Conservation (phyloP, 306 rosid species). For the Vigna hirtella region DNA sequence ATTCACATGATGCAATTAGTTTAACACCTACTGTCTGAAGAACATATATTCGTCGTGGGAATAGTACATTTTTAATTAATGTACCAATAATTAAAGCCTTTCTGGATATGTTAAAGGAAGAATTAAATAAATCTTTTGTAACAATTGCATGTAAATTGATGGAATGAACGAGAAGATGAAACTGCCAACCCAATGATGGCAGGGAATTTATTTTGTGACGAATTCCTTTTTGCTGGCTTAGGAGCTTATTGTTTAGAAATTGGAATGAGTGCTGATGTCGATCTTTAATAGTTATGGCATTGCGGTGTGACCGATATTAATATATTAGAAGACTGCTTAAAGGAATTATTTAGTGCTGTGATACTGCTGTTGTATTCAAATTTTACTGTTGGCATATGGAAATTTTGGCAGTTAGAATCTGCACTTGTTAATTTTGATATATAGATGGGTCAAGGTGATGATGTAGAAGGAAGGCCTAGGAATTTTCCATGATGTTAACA, state of each 20-base stretch:
- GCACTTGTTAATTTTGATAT: conserved; percentile 1
- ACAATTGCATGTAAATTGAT: conserved; percentile 34
- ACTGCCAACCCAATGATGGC: conserved; percentile 19
- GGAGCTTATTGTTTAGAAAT: conserved; percentile 27
- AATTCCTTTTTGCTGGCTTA: conserved; percentile 33
- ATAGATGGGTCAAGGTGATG: conserved; percentile 29
- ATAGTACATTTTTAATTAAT: conserved; percentile 13
- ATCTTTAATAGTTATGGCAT: conserved; percentile 31
- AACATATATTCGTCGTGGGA: neutral
- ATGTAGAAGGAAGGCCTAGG: neutral
- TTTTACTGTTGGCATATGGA: conserved; percentile 12
- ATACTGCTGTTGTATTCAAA: conserved; percentile 19
- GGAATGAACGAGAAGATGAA: conserved; percentile 28
- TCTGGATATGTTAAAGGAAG: conserved; percentile 36
- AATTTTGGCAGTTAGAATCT: conserved; percentile 20
- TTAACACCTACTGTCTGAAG: neutral
- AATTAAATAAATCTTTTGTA: neutral
- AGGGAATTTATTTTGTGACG: conserved; percentile 5
- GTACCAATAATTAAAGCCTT: neutral
- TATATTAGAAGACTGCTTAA: neutral
- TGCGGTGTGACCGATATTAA: conserved; percentile 22
- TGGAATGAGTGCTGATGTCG: conserved; percentile 2
- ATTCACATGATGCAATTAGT: conserved; percentile 5
- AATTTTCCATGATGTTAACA: neutral
- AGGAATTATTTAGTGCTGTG: conserved; percentile 26